Conservation (phyloP, 2,329 filamentous ascomycete genomes). For the Aspergillus tanneri region DNA sequence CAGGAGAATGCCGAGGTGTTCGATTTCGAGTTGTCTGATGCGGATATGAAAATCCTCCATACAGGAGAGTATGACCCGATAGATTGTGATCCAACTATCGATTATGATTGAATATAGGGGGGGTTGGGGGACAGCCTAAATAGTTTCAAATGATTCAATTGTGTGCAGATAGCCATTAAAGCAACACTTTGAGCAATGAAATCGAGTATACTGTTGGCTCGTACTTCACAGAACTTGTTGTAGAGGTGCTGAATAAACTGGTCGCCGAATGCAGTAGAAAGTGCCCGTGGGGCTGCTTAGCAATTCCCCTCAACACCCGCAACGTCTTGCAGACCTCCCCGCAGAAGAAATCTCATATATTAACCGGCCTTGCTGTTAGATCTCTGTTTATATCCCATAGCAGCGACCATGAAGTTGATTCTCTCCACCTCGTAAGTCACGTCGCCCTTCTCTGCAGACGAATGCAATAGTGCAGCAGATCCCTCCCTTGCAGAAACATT, state of each 20-base stretch:
- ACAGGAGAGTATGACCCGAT: conserved; percentile 59
- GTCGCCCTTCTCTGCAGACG: neutral
- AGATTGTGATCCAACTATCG: conserved; percentile 56
- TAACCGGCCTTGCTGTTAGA: neutral
- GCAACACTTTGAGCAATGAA: too few species aligned
- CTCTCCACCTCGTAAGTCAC: conserved; percentile 76
- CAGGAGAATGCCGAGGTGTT: conserved; percentile 60
- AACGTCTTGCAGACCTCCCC: neutral
- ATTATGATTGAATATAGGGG: conserved; percentile 27
- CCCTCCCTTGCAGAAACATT: neutral
- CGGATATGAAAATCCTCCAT: conserved; percentile 58
- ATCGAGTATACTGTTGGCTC: too few species aligned
- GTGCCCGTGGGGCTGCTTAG: conserved; percentile 32
- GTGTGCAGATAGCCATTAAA: neutral
- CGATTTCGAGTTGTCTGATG: conserved; percentile 59
- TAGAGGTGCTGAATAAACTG: neutral
- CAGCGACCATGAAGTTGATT: conserved; percentile 69
- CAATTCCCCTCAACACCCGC: conserved; percentile 15
- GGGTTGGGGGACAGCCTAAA: neutral
- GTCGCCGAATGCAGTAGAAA: neutral
- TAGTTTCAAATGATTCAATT: neutral
- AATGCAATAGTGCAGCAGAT: neutral
- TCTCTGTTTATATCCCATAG: neutral
- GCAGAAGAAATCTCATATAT: too few species aligned
- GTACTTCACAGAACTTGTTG: too few species aligned